Evolutionary conservation across 495 filamentous ascomycete species (phyloP), one percentile per base, ranked within the genome.

Genomic region (Venustampulla echinocandica): DNA sequence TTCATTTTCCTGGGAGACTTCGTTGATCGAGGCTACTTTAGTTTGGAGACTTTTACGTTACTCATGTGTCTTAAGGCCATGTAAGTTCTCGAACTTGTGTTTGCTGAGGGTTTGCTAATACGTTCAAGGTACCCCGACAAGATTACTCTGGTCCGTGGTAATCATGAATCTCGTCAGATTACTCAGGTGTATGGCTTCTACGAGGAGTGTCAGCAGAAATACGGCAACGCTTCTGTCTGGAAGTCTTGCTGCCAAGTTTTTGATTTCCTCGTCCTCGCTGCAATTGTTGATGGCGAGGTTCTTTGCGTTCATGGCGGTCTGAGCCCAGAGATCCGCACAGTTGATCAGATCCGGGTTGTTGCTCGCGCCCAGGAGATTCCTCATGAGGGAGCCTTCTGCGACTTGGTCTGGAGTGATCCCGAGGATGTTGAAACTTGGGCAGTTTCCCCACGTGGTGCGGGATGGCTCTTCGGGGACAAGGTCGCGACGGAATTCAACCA

Each of bases 181-280:
- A 98, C 92, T 7, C 90, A 96, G 62, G 92, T 98, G 4, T 98
- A 98, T 58, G 92, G 92, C 2, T 98, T 98, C 68, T 96, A 97
- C 69, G 92, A 97, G 57, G 92, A 98, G 60, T 98, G 92, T 65
- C 85, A 94, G 58, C 84, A 86, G 55, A 98, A 98, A 61, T 98
- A 98, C 59, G 90, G 90, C 47, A 97, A 95, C 62, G 92, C 92
- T 4, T 94, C 87, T 7, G 92, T 98, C 15, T 98, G 92, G 92
- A 98, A 98, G 66, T 86, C 90, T 0, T 98, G 92, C 67, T 98
- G 92, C 57, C 93, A 97, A 65, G 92, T 98, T 17, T 98, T 98
- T 58, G 92, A 98, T 66, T 98, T 98, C 64, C 77, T 98, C 40
- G 89, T 93, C 10, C 76, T 98, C 17, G 92, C 90, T 21, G 92